A percentile compares a stretch with the other conserved stretches of the same genome.
Evolutionary conservation across 2,329 filamentous ascomycete species (phyloP).

Genomic region (Sporothrix brasiliensis): DNA sequence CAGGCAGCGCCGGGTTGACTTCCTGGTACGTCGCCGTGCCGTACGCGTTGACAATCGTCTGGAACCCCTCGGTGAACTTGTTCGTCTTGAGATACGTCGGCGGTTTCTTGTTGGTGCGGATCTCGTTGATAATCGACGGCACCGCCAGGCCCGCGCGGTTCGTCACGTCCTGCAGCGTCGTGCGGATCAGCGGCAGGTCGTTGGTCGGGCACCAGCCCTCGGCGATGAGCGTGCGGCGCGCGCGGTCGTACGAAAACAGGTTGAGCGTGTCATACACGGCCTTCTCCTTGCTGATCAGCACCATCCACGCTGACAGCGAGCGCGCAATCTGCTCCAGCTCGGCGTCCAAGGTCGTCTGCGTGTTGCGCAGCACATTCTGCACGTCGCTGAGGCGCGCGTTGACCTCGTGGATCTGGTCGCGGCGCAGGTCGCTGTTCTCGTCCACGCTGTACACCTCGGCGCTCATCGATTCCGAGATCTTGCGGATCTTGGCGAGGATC

Average conservation of each 20-base stretch:
- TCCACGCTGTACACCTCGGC: constrained; percentile 96
- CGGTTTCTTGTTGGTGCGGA: constrained; percentile 94
- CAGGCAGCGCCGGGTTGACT: constrained; percentile 92
- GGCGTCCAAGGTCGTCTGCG: constrained; percentile 88
- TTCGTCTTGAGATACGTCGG: constrained; percentile 98
- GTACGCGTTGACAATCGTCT: constrained; percentile 98
- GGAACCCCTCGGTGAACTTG: constrained; percentile 97
- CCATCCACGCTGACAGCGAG: constrained; percentile 93
- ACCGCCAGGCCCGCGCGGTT: constrained; percentile 95
- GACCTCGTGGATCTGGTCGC: constrained; percentile 96
- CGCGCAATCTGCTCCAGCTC: constrained; percentile 93
- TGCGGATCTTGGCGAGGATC: constrained; percentile 97
- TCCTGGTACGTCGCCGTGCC: constrained; percentile 97
- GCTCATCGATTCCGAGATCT: constrained; percentile 96
- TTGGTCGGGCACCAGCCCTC: constrained; percentile 98
- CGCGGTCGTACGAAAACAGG: constrained; percentile 93
- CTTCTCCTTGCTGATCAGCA: constrained; percentile 97
- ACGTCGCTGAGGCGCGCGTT: constrained; percentile 91
- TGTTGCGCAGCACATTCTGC: constrained; percentile 89
- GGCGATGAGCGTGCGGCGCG: constrained; percentile 92
- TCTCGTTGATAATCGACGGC: constrained; percentile 97
- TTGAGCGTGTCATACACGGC: constrained; percentile 95
- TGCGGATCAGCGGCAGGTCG: constrained; percentile 83
- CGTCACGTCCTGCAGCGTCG: constrained; percentile 93
- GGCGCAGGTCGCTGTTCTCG: constrained; percentile 91